Evolutionary conservation across 202 grass and related monocot species (phyloP).

Genomic region (Zoysia matrella): DNA sequence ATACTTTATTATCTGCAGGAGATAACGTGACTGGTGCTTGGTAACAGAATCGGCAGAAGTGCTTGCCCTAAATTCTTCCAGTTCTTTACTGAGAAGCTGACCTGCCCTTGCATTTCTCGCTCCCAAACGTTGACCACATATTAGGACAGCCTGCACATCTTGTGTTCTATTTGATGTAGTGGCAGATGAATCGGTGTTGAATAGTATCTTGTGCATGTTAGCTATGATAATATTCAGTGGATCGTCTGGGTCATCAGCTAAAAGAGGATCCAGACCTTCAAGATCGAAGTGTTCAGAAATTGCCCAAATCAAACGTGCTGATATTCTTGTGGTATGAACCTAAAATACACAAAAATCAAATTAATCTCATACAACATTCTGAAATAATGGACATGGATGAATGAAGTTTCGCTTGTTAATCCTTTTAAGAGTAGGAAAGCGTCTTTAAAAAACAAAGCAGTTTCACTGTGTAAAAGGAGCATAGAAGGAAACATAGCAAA

Average conservation of each 20-base stretch:
- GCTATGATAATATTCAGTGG: constrained; percentile 98
- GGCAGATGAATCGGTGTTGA: constrained; percentile 80
- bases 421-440: constrained; percentile 21
- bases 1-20: constrained; percentile 93
- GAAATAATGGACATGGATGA: neutral
- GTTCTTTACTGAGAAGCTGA: constrained; percentile 85
- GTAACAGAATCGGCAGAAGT: constrained; percentile 83
- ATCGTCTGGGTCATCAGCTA: constrained; percentile 99
- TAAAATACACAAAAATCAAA: constrained; percentile 41
- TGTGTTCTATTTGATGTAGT: constrained; percentile 86
- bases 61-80: constrained; percentile 87
- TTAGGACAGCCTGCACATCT: constrained; percentile 90
- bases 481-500: constrained; percentile 10
- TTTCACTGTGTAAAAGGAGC: constrained; percentile 24
- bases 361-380: constrained; percentile 31
- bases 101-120: constrained; percentile 87
- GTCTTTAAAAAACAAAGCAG: neutral
- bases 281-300: constrained; percentile 97
- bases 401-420: constrained; percentile 20
- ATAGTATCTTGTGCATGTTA: constrained; percentile 95
- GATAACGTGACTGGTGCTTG: constrained; percentile 95
- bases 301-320: constrained; percentile 83
- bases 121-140: constrained; percentile 87
- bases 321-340: constrained; percentile 93
- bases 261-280: constrained; percentile 95